A percentile compares a stretch with the other conserved stretches of the same genome.
phyloP scores from a whole-genome alignment of 352 stramenopile genomes.

The Globisporangium orthogonon region DNA sequence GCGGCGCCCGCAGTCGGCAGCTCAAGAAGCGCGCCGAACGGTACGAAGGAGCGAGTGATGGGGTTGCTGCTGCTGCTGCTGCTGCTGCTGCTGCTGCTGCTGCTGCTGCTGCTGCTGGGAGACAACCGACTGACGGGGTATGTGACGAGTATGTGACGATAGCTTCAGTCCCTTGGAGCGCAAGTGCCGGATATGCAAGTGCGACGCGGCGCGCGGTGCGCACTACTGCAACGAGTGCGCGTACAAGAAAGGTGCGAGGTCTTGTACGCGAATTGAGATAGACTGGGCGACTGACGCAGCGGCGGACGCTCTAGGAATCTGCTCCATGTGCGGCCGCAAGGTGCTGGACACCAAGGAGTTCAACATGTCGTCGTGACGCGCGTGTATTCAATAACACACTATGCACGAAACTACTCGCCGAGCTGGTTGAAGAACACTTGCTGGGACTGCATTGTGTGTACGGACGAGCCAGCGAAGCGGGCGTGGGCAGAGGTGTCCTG shows the following conservation, averaged over 20 bases:
- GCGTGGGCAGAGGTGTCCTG: no score
- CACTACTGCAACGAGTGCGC: constrained; percentile 76
- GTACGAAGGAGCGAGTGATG: constrained; percentile 12
- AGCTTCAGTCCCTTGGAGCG: constrained; percentile 50
- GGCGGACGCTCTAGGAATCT: constrained; percentile 28
- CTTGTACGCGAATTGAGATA: background rate
- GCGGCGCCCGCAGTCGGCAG: constrained; percentile 19
- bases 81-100: no score
- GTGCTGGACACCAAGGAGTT: constrained; percentile 57
- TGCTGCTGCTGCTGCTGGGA: no score
- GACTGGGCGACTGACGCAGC: background rate
- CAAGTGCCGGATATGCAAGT: constrained; percentile 64
- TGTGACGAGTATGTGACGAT: background rate
- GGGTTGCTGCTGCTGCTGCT: no score
- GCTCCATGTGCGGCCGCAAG: constrained; percentile 61
- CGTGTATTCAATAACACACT: background rate
- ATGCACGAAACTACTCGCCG: no score
- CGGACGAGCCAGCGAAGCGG: no score
- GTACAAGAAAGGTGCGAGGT: constrained; percentile 61
- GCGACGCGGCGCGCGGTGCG: constrained; percentile 35
- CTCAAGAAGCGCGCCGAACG: constrained; percentile 37
- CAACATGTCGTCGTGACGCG: constrained; percentile 43
- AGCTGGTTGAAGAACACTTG: no score
- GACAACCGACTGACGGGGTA: no score
- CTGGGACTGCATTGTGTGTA: no score